phyloP scores from a whole-genome alignment of 495 filamentous ascomycete genomes.

The Cenococcum geophilum region DNA sequence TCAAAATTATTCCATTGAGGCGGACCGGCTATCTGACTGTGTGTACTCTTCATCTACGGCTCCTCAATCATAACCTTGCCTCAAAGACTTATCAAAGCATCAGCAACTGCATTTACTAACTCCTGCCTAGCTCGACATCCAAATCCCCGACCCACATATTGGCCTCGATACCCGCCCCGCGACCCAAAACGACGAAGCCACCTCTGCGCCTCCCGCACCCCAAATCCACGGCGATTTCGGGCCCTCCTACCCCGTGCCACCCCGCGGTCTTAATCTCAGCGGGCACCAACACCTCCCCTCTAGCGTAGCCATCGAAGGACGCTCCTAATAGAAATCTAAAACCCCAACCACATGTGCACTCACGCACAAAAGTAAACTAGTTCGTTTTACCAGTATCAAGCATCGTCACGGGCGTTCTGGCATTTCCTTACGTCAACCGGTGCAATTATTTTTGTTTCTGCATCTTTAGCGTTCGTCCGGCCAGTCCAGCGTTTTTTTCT shows the following conservation, averaged over 20 bases:
- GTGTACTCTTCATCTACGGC: slow-evolving; percentile 28
- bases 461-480: no score
- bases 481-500: no score
- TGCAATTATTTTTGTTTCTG: no score
- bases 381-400: no score
- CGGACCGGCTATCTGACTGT: slow-evolving; percentile 84
- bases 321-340: not conserved
- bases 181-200: slow-evolving; percentile 4
- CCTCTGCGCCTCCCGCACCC: slow-evolving; percentile 2
- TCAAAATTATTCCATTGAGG: slow-evolving; percentile 68
- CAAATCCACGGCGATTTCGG: slow-evolving; percentile 11
- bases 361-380: no score
- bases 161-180: slow-evolving; percentile 37
- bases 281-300: not conserved
- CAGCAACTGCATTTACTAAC: slow-evolving; percentile 17
- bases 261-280: not conserved
- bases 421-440: no score
- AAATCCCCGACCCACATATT: slow-evolving; percentile 75
- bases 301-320: not conserved
- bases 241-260: slow-evolving; percentile 2
- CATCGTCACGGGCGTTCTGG: no score
- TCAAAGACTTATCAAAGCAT: not conserved
- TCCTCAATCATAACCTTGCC: no score
- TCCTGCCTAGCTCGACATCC: slow-evolving; percentile 59
- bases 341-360: not conserved